phyloP scores from a whole-genome alignment of 257 asterid genomes.

The Gardenia jasminoides region DNA sequence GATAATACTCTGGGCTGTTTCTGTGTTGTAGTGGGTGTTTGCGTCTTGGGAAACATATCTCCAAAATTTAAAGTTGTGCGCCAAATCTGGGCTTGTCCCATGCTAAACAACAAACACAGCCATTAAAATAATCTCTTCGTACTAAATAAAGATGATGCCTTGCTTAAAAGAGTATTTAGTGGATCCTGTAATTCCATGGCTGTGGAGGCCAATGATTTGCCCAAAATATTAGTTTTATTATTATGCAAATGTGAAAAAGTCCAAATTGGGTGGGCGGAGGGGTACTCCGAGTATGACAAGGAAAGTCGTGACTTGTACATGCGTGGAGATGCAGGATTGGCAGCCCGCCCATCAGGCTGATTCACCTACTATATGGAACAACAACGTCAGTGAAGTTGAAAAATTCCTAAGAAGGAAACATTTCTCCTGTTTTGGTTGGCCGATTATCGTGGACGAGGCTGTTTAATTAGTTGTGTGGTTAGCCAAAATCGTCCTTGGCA shows the following conservation, averaged over 20 bases:
- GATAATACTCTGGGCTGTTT: neutral
- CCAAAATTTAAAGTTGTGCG: neutral
- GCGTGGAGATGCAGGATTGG: constrained; percentile 4
- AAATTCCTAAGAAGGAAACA: neutral
- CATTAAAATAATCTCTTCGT: neutral
- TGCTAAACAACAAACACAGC: neutral
- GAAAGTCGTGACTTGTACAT: neutral
- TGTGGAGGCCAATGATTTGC: neutral
- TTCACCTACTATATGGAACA: neutral
- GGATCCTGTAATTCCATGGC: neutral
- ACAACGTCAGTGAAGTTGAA: neutral
- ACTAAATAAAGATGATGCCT: neutral
- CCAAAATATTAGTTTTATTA: neutral
- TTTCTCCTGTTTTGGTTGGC: too few relatives aligned
- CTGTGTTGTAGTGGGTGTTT: constrained; percentile 26
- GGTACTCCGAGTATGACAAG: neutral
- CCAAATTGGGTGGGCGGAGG: too few relatives aligned
- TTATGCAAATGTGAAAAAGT: too few relatives aligned
- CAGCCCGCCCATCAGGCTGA: neutral
- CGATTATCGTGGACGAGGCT: too few relatives aligned
- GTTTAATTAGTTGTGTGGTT: too few relatives aligned
- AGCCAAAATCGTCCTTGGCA: too few relatives aligned
- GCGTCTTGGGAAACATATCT: constrained; percentile 33
- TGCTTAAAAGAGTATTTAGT: neutral
- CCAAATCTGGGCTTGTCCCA: constrained; percentile 17